These are phyloP conservation scores for Ceratorhiza oryzae-sativae DNA, from an alignment of 1,284 basidiomycete species.

Conservation along the genomic window DNA sequence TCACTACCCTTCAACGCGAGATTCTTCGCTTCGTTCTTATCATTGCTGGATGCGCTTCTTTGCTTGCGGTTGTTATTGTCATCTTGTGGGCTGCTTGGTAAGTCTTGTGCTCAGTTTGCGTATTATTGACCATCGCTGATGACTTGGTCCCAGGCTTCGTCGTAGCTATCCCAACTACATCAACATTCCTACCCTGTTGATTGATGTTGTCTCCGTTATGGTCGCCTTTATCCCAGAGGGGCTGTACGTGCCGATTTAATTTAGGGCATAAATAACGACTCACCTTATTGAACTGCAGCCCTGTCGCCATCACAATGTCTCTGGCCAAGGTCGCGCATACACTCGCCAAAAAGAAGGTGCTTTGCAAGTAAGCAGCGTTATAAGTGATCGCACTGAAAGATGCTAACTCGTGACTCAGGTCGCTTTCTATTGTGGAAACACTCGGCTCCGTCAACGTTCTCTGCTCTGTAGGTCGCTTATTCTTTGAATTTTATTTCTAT, in stretches of 20 bases:
- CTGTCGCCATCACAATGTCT: conserved; percentile 56
- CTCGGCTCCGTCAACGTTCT: conserved; percentile 60
- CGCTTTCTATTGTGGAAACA: conserved; percentile 64
- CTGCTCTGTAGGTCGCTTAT: conserved; percentile 48
- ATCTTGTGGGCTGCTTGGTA: conserved; percentile 65
- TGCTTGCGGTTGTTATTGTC: conserved; percentile 62
- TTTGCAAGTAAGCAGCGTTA: conserved; percentile 57
- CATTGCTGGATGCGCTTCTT: conserved; percentile 48
- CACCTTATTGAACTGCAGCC: conserved; percentile 50
- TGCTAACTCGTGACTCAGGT: conserved; percentile 44
- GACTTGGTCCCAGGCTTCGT: conserved; percentile 48
- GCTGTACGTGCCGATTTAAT: conserved; percentile 46
- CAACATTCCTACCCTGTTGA: conserved; percentile 60
- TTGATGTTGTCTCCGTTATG: conserved; percentile 66
- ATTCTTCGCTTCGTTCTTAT: conserved; percentile 56
- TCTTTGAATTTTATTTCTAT: conserved; percentile 22
- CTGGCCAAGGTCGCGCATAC: conserved; percentile 59
- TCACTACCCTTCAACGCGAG: conserved; percentile 53
- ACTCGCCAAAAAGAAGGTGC: conserved; percentile 63
- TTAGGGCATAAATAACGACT: background rate
- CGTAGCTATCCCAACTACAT: conserved; percentile 62
- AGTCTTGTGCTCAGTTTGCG: background rate
- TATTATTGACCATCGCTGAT: background rate
- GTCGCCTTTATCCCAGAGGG: conserved; percentile 68
- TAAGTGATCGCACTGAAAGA: background rate